These are phyloP conservation scores for Croton laevigatus DNA, from an alignment of 441 rosid genomes.

Conservation along the genomic window DNA sequence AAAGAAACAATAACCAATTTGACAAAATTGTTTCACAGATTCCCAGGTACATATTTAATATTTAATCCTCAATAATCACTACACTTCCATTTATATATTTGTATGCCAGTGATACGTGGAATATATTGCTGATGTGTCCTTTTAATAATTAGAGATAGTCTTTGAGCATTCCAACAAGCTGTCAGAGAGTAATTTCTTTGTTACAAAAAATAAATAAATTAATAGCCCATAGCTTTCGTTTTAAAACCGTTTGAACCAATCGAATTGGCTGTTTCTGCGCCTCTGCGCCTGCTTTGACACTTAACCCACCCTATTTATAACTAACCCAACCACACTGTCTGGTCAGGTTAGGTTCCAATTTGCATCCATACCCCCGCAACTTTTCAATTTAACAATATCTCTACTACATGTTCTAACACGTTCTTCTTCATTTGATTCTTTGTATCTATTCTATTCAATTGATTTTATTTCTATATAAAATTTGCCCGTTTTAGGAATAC, in stretches of 20 bases:
- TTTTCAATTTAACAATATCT: background rate
- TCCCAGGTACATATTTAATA: no score
- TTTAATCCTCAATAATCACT: no score
- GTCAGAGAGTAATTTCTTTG: background rate
- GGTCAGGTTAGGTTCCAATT: slow-evolving; percentile 4
- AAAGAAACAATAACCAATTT: no score
- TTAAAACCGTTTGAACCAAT: slow-evolving; percentile 26
- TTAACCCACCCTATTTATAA: background rate
- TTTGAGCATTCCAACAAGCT: slow-evolving; percentile 13
- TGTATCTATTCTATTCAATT: background rate
- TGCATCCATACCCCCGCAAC: slow-evolving; percentile 11
- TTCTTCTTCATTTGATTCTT: background rate
- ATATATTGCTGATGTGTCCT: background rate
- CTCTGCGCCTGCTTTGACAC: background rate
- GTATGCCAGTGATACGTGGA: background rate
- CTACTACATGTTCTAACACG: background rate
- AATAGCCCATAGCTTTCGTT: slow-evolving; percentile 25
- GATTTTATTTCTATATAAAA: background rate
- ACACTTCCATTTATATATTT: no score
- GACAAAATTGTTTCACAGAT: no score
- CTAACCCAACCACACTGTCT: slow-evolving; percentile 1
- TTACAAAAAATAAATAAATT: background rate
- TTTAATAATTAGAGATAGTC: background rate
- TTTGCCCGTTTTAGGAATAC: background rate
- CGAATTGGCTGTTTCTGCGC: background rate